A percentile compares a stretch with the other conserved stretches of the same genome.
These are phyloP conservation scores for Serendipita indica DNA, from an alignment of 768 basidiomycete species.

Conservation along the genomic window DNA sequence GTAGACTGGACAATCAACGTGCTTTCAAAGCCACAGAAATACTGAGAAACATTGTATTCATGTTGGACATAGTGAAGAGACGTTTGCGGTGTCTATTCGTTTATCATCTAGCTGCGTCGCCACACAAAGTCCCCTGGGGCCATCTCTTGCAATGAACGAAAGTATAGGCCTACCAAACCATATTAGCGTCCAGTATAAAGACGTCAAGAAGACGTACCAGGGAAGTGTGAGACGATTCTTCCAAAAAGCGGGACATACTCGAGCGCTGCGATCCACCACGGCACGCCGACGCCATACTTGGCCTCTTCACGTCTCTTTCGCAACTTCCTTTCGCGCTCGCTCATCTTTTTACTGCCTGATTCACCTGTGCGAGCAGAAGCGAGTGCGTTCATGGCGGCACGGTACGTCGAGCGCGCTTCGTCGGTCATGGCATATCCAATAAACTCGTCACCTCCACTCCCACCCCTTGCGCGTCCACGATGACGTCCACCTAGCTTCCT, in stretches of 20 bases:
- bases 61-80: too few relatives aligned
- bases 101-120: not conserved
- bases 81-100: too few relatives aligned
- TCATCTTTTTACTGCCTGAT: not conserved
- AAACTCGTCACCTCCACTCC: not conserved
- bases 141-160: constrained; percentile 7
- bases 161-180: not conserved
- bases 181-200: not conserved
- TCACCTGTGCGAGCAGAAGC: not conserved
- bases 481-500: not conserved
- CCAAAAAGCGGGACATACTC: constrained; percentile 3
- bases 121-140: not conserved
- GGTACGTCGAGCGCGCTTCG: not conserved
- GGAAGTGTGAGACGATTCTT: constrained; percentile 6
- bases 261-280: constrained; percentile 8
- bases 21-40: too few relatives aligned
- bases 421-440: not conserved
- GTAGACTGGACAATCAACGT: too few relatives aligned
- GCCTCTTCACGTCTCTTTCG: not conserved
- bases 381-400: not conserved
- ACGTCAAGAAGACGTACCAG: not conserved
- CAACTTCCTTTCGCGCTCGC: not conserved
- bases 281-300: not conserved
- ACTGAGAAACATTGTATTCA: too few relatives aligned
- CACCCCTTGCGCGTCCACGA: not conserved